Percentiles rank a stretch among this genome's conserved stretches.
These are phyloP conservation scores for Starmerella sp. DNA, from an alignment of 805 yeast species.

Conservation along the genomic window DNA sequence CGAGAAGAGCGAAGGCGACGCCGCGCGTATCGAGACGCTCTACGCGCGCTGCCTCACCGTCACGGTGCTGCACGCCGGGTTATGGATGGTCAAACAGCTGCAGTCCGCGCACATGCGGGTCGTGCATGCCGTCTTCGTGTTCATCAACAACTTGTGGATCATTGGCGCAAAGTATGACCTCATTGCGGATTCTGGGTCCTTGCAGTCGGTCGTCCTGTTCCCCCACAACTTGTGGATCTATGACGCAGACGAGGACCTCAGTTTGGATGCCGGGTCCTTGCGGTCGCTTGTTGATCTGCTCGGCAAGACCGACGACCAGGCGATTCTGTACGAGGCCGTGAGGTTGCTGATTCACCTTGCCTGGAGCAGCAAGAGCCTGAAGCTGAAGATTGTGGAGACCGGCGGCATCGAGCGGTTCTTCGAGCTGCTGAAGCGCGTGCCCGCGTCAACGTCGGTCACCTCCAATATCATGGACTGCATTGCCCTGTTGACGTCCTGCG, in stretches of 20 bases:
- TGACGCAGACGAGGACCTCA: slow-evolving; percentile 88
- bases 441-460: slow-evolving; percentile 89
- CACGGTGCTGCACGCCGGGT: slow-evolving; percentile 44
- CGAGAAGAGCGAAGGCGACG: slow-evolving; percentile 33
- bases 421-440: slow-evolving; percentile 64
- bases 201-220: too few species aligned
- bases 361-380: slow-evolving; percentile 85
- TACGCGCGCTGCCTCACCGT: slow-evolving; percentile 56
- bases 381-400: slow-evolving; percentile 82
- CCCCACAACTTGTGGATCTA: slow-evolving; percentile 92
- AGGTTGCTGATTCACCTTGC: slow-evolving; percentile 92
- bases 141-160: slow-evolving; percentile 91
- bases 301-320: slow-evolving; percentile 71
- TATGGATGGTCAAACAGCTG: slow-evolving; percentile 85
- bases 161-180: slow-evolving; percentile 93
- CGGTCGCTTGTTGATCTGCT: slow-evolving; percentile 79
- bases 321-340: slow-evolving; percentile 95
- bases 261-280: slow-evolving; percentile 92
- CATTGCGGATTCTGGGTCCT: slow-evolving; percentile 92
- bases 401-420: slow-evolving; percentile 92
- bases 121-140: slow-evolving; percentile 93
- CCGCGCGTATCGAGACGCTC: slow-evolving; percentile 33
- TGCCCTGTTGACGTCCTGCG: slow-evolving; percentile 93
- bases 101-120: slow-evolving; percentile 86
- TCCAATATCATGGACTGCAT: slow-evolving; percentile 94